Evolutionary conservation across 257 asterid species (phyloP).

Genomic region (Nicotiana tabacum): DNA sequence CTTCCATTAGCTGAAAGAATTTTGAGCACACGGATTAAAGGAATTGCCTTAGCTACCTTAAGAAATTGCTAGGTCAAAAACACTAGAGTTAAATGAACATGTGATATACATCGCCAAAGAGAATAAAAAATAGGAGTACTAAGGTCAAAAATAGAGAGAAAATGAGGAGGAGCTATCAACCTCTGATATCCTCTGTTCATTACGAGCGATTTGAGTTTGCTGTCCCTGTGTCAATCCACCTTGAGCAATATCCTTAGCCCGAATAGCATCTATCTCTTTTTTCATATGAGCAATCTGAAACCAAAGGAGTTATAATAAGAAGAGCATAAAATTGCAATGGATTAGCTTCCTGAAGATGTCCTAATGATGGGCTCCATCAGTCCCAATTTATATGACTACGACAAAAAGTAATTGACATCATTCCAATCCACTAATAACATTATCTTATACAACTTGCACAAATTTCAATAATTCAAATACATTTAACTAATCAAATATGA

Average conservation of each 20-base stretch:
- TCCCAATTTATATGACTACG: not conserved
- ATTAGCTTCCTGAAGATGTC: not conserved
- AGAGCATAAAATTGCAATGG: not conserved
- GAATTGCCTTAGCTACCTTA: not conserved
- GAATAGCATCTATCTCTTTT: slow-evolving; percentile 98
- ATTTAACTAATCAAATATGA: not conserved
- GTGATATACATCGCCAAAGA: not conserved
- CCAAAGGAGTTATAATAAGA: slow-evolving; percentile 8
- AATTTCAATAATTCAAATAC: not conserved
- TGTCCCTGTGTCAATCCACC: slow-evolving; percentile 99
- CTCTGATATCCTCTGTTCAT: slow-evolving; percentile 97
- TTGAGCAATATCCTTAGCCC: slow-evolving; percentile 97
- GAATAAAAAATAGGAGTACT: not conserved
- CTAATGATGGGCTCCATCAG: not conserved
- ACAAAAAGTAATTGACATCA: not conserved
- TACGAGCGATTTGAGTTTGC: slow-evolving; percentile 99
- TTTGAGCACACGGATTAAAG: slow-evolving; percentile 12
- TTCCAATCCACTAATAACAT: not conserved
- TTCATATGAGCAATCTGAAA: slow-evolving; percentile 95
- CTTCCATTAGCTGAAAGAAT: slow-evolving; percentile 70
- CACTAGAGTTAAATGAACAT: slow-evolving; percentile 2
- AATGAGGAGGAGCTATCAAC: slow-evolving; percentile 17
- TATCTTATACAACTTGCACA: not conserved
- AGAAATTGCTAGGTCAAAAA: not conserved
- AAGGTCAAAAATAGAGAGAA: not conserved